These are phyloP conservation scores for Malus fusca DNA, from an alignment of 306 rosid species.

Conservation along the genomic window DNA sequence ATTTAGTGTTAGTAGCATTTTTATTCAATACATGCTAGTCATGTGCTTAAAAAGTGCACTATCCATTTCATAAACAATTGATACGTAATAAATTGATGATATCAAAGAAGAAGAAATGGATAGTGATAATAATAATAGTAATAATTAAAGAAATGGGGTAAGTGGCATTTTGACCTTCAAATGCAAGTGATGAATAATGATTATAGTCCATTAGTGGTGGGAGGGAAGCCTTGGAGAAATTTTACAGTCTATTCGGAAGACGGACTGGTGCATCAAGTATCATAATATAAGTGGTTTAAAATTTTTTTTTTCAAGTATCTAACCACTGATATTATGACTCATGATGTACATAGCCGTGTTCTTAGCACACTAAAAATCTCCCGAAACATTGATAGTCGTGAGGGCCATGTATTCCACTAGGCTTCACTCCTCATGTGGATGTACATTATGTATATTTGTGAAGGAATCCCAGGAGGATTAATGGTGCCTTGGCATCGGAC, in stretches of 20 bases:
- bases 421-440: not conserved
- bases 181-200: not conserved
- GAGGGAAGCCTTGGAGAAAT: not conserved
- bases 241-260: fast-evolving
- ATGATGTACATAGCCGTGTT: no score
- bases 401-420: constrained; percentile 7
- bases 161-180: not conserved
- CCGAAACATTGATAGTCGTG: not conserved
- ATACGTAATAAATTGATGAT: no score
- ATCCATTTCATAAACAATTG: not conserved
- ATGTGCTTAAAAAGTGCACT: not conserved
- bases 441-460: not conserved
- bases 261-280: fast-evolving
- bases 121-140: no score
- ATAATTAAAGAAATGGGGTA: not conserved
- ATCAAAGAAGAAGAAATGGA: not conserved
- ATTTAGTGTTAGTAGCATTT: not conserved
- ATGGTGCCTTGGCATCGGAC: constrained; percentile 10
- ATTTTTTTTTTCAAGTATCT: no score
- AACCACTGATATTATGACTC: no score
- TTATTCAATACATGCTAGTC: not conserved
- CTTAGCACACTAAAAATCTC: no score
- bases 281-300: no score
- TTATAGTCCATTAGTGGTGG: not conserved
- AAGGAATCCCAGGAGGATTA: not conserved